Base-by-base conservation (phyloP, 331 rosid species). In the Quercus phellos region DNA sequence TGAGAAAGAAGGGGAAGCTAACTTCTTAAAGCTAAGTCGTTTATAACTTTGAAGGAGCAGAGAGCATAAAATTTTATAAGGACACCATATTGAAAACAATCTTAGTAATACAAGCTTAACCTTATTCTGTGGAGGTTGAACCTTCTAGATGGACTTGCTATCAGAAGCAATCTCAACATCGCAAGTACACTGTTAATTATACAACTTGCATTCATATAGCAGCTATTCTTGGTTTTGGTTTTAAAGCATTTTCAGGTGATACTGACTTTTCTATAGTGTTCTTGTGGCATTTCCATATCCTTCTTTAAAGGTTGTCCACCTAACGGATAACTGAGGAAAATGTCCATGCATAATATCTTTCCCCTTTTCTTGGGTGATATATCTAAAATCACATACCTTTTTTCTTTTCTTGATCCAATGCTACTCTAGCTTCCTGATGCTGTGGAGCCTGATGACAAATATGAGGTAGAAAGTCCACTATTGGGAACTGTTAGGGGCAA, bases 401-500 rank as follows among this genome's bases (percentile, higher is more conserved):
- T 4, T 43, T 76, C 60, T 10, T 54, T 80, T 83, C 46, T 54
- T 26, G 63, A 63, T 74, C 27, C 38, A 19, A 51, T 84, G 77
- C 72, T 77, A 32, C 73, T 88, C 75, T 80, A 96, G 99, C 89
- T 76, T 75, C 86, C 88, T 76, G 98, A 93, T 77, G 75, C 80
- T 30, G 83, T 78, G 43, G 97, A 93, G 73, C 90, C 83, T 34
- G 92, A 89, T 72, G 81, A 83, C 81, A 89, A 83, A 84, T 87
- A 90, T 43, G 92, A 90, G 80, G 97, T 88, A 87, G 92, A 86
- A 77, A 90, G 90, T 84, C 89, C 96, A 75, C 77, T 96, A 77
- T 79, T 96, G 80, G 89, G 82, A 76, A 85, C 90, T 83, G 88
- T 94, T 81, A 80, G 99, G 86, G 96, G 93, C 66, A 93, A 93